A percentile compares a stretch with the other conserved stretches of the same genome.
These are phyloP conservation scores for Venturia nashicola DNA, from an alignment of 2,329 filamentous ascomycete genomes.

Conservation along the genomic window DNA sequence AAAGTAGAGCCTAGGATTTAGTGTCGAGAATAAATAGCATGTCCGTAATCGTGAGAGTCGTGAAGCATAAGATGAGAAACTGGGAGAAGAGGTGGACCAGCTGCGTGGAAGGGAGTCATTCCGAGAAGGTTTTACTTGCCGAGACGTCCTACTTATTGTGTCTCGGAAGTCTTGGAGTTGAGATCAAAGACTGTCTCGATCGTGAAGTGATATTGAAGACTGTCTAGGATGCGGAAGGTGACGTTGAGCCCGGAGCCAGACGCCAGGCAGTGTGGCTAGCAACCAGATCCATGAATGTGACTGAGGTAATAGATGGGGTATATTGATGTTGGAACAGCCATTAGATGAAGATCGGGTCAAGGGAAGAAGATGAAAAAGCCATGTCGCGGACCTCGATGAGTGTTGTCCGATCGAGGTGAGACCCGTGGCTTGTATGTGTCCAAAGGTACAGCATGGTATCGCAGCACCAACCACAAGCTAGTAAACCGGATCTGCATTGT, in stretches of 20 bases:
- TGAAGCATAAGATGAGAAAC: neutral
- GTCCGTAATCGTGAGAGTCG: neutral
- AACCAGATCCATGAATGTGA: neutral
- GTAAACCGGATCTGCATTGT: constrained; percentile 1
- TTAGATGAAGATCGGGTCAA: neutral
- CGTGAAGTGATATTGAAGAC: neutral
- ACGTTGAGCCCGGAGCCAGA: neutral
- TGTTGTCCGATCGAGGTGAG: neutral
- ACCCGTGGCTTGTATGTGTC: neutral
- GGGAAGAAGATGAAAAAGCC: neutral
- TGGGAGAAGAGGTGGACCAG: too few species aligned
- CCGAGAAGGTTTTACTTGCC: neutral
- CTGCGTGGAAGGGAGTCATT: too few species aligned
- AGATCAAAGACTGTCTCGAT: neutral
- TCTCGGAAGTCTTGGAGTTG: neutral
- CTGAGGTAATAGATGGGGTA: neutral
- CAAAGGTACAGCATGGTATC: neutral
- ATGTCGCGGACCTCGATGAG: neutral
- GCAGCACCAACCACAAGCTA: neutral
- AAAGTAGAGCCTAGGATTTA: neutral
- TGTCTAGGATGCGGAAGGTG: neutral
- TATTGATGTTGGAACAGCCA: neutral
- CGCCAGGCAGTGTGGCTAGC: neutral
- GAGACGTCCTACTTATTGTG: neutral
- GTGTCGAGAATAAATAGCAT: neutral